Percentiles rank a stretch among this genome's conserved stretches.
Conservation (phyloP, 2,329 filamentous ascomycete species). For the Penicillium sp. region DNA sequence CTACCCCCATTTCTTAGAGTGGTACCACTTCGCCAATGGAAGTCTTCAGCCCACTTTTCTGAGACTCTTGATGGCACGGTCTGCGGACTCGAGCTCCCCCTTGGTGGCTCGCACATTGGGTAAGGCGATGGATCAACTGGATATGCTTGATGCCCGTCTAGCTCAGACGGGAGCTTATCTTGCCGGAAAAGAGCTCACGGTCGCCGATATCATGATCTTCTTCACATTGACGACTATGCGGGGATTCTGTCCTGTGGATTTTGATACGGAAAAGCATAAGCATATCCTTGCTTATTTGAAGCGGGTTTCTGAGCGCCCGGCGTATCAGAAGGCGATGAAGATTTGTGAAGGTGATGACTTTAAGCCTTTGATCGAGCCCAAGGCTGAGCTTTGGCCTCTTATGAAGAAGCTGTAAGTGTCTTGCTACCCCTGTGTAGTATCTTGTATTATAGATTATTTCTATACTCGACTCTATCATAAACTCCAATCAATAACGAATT, state of each 20-base stretch:
- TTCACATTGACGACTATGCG: slow-evolving; percentile 24
- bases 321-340: slow-evolving; percentile 22
- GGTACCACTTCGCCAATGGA: slow-evolving; percentile 25
- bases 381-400: slow-evolving; percentile 12
- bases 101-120: not conserved
- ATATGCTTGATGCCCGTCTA: slow-evolving; percentile 17
- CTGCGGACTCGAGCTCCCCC: slow-evolving; percentile 7
- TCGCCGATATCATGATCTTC: slow-evolving; percentile 23
- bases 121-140: slow-evolving; percentile 11
- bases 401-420: slow-evolving; percentile 4
- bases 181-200: slow-evolving; percentile 19
- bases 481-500: not conserved
- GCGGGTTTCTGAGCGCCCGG: slow-evolving; percentile 20
- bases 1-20: slow-evolving; percentile 21
- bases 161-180: slow-evolving; percentile 21
- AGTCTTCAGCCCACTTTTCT: slow-evolving; percentile 17
- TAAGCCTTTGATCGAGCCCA: slow-evolving; percentile 16
- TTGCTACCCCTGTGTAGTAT: not conserved
- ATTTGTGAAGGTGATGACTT: slow-evolving; percentile 24
- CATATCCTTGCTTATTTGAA: slow-evolving; percentile 20
- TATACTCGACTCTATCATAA: not conserved
- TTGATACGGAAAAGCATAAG: slow-evolving; percentile 17
- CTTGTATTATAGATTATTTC: not conserved
- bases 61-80: slow-evolving; percentile 12
- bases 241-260: slow-evolving; percentile 17